Evolutionary conservation across 1,284 basidiomycete species (phyloP).

Genomic region (Cutaneotrichosporon mucoides): DNA sequence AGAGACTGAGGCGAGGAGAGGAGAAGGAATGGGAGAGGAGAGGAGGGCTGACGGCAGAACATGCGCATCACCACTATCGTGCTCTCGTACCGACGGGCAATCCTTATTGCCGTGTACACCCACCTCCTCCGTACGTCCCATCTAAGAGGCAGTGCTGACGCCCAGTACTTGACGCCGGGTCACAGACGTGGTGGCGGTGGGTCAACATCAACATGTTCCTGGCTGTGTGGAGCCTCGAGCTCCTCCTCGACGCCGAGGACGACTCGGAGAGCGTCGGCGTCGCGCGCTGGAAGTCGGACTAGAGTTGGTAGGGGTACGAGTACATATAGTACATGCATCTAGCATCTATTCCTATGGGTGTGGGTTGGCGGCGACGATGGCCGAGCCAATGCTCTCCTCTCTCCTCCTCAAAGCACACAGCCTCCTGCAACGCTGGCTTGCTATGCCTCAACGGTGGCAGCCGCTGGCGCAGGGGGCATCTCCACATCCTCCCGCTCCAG

Average conservation of each 20-base stretch:
- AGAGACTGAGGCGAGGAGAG: too few species aligned
- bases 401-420: too few species aligned
- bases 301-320: slow-evolving; percentile 1
- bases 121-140: slow-evolving; percentile 44
- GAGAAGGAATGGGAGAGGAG: too few species aligned
- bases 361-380: too few species aligned
- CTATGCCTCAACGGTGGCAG: too few species aligned
- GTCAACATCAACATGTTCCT: slow-evolving; percentile 48
- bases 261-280: slow-evolving; percentile 35
- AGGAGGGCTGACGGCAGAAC: slow-evolving; percentile 24
- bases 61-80: slow-evolving; percentile 48
- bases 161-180: slow-evolving; percentile 48
- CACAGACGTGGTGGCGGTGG: slow-evolving; percentile 51
- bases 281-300: slow-evolving; percentile 46
- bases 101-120: slow-evolving; percentile 50
- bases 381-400: too few species aligned
- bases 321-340: neutral
- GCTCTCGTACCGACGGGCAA: slow-evolving; percentile 46
- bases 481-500: neutral
- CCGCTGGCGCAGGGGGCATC: neutral
- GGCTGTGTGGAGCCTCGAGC: slow-evolving; percentile 47
- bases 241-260: slow-evolving; percentile 48
- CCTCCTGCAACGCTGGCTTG: too few species aligned
- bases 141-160: neutral
- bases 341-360: neutral